phyloP scores from a whole-genome alignment of 371 early-diverging fungal species.

The Fennellomyces sp. region DNA sequence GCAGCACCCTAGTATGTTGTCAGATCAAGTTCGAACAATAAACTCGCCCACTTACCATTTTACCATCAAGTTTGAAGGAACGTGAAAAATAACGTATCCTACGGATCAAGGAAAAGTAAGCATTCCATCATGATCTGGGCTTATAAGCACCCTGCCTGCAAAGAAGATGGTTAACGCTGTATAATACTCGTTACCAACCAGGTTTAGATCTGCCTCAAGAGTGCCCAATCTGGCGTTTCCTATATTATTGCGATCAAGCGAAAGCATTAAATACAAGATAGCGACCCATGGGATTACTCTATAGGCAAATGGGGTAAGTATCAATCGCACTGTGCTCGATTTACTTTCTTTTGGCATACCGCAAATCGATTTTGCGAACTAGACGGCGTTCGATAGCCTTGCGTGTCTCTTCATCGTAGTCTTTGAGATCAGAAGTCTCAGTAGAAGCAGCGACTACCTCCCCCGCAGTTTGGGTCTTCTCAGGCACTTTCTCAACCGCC shows the following conservation, averaged over 20 bases:
- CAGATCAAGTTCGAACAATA: no score
- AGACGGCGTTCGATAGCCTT: conserved; percentile 3
- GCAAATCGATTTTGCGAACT: conserved; percentile 20
- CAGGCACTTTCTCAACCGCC: neutral
- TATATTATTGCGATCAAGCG: conserved; percentile 48
- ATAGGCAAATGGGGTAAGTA: neutral
- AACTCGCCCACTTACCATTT: conserved; percentile 29
- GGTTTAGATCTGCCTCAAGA: conserved; percentile 36
- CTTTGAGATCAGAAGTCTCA: neutral
- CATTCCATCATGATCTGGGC: no score
- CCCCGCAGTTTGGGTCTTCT: neutral
- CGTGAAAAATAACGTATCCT: conserved; percentile 32
- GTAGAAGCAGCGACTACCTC: neutral
- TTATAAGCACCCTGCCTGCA: conserved; percentile 25
- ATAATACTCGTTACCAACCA: conserved; percentile 43
- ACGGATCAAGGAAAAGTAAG: neutral
- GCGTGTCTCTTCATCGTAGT: neutral
- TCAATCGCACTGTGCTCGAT: neutral
- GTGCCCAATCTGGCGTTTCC: conserved; percentile 48
- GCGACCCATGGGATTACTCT: conserved; percentile 45
- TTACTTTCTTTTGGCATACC: conserved; percentile 4
- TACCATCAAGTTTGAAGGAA: conserved; percentile 31
- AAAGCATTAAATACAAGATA: conserved; percentile 38
- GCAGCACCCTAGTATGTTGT: conserved; percentile 13
- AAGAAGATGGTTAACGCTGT: conserved; percentile 45